These are phyloP conservation scores for Endoconidiophora polonica DNA, from an alignment of 2,329 filamentous ascomycete genomes.

Conservation along the genomic window DNA sequence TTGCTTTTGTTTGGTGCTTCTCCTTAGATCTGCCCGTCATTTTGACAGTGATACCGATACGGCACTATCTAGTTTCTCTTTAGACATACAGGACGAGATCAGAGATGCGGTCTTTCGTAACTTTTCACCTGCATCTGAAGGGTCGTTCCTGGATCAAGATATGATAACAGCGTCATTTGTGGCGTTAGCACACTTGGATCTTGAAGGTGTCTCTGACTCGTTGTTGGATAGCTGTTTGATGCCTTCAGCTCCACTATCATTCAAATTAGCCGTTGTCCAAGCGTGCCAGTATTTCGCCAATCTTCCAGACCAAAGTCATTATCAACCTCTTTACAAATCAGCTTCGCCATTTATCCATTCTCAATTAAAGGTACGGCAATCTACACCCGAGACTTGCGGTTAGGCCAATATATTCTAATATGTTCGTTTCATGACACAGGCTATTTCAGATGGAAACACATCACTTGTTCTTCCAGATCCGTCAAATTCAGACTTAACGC, in stretches of 20 bases:
- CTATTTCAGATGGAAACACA: constrained; percentile 9
- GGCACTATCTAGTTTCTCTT: constrained; percentile 46
- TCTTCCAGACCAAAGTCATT: constrained; percentile 31
- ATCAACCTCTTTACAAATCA: constrained; percentile 36
- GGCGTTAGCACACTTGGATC: constrained; percentile 43
- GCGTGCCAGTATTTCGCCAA: constrained; percentile 46
- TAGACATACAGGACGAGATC: constrained; percentile 54
- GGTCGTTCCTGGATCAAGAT: constrained; percentile 40
- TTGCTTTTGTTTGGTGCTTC: constrained; percentile 45
- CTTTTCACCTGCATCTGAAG: constrained; percentile 29
- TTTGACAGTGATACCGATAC: constrained; percentile 47
- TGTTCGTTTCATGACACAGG: constrained; percentile 9
- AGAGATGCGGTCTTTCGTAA: constrained; percentile 47
- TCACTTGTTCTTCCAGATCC: constrained; percentile 5
- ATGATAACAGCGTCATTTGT: constrained; percentile 52
- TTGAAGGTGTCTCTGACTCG: constrained; percentile 39
- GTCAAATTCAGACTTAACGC: constrained; percentile 2
- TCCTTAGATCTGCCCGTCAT: constrained; percentile 46
- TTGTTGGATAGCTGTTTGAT: constrained; percentile 41
- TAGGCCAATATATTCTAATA: constrained; percentile 1
- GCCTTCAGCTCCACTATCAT: constrained; percentile 37
- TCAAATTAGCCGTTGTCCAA: constrained; percentile 46
- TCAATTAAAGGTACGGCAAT: constrained; percentile 34
- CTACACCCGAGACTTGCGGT: neutral
- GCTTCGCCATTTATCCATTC: constrained; percentile 39